Base-by-base conservation (phyloP, 345 rosid species). In the Hevea brasiliensis region DNA sequence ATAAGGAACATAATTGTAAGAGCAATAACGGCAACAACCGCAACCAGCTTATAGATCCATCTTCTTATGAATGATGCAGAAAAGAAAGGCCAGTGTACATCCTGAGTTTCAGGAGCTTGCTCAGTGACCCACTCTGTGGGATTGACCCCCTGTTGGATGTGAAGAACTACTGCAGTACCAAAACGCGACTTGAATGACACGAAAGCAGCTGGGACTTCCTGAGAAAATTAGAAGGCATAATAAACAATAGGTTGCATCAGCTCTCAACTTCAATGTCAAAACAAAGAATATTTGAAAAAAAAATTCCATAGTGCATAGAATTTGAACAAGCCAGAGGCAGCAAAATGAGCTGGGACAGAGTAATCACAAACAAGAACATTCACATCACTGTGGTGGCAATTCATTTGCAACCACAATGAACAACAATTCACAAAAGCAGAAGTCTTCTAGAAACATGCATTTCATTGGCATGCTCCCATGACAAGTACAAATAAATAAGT, bases 121-220 rank as follows among this genome's bases (percentile, higher is more conserved):
- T 94, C 98, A 65, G 96, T 92, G 58, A 92, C 77, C 98, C 98
- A 94, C 66, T 90, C 81, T 15, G 90, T 92, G 56, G 97, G 98
- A 74, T 94, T 86, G 70, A 84, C 64, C 61, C 96, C 91, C 75
- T 90, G 97, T 79, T 83, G 96, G 61, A 92, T 90, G 85, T 87
- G 86, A 60, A 83, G 76, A 76, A 92, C 89, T 77, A 86, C 78
- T 66, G 97, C 97, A 76, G 94, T 92, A 76, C 93, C 94, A 42
- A 84, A 81, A 60, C 90, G 89, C 27, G 97, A 85, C 77, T 80
- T 94, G 79, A 94, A 94, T 54, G 98, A 90, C 44, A 94, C 98
- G 54, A 94, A 92, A 75, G 98, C 97, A 14, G 93, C 93, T 62
- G 93, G 93, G 62, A 90, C 87, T 84, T 89, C 93, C 98, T 94